Conservation (phyloP, 2,329 filamentous ascomycete genomes). For the Exophiala aquamarina region DNA sequence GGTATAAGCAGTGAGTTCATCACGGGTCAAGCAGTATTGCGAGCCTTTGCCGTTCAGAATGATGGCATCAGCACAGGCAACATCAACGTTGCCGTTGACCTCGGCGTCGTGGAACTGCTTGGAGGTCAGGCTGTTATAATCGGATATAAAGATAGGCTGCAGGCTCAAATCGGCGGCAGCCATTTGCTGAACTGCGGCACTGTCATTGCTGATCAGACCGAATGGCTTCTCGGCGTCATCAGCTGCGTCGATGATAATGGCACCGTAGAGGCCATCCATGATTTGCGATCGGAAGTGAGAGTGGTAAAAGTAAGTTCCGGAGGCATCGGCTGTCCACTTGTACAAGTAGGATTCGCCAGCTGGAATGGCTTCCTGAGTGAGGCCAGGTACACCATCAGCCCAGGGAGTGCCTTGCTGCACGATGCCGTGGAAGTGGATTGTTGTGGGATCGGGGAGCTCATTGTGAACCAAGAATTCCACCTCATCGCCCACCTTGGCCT, state of each 20-base stretch:
- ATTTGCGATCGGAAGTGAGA: conserved; percentile 65
- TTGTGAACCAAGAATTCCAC: conserved; percentile 71
- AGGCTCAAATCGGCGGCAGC: conserved; percentile 49
- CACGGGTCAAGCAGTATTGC: conserved; percentile 51
- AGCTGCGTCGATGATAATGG: conserved; percentile 58
- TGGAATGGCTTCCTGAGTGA: conserved; percentile 67
- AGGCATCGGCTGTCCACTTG: conserved; percentile 49
- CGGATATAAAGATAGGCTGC: conserved; percentile 54
- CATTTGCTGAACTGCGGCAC: conserved; percentile 48
- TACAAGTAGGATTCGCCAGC: conserved; percentile 66
- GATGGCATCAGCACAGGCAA: conserved; percentile 62
- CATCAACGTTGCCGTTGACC: conserved; percentile 36
- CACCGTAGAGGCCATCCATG: conserved; percentile 67
- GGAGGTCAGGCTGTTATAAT: conserved; percentile 59
- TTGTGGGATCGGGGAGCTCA: conserved; percentile 62
- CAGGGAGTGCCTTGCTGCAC: conserved; percentile 73
- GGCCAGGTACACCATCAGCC: conserved; percentile 71
- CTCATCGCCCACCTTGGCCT: conserved; percentile 71
- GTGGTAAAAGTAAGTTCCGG: conserved; percentile 67
- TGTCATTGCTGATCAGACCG: conserved; percentile 46
- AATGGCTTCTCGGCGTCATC: conserved; percentile 48
- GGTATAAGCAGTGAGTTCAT: conserved; percentile 45
- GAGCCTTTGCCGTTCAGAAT: conserved; percentile 63
- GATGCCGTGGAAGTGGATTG: conserved; percentile 76
- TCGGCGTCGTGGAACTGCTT: conserved; percentile 39